Base-by-base conservation (phyloP, 2,329 filamentous ascomycete species). In the Cadophora gregata region DNA sequence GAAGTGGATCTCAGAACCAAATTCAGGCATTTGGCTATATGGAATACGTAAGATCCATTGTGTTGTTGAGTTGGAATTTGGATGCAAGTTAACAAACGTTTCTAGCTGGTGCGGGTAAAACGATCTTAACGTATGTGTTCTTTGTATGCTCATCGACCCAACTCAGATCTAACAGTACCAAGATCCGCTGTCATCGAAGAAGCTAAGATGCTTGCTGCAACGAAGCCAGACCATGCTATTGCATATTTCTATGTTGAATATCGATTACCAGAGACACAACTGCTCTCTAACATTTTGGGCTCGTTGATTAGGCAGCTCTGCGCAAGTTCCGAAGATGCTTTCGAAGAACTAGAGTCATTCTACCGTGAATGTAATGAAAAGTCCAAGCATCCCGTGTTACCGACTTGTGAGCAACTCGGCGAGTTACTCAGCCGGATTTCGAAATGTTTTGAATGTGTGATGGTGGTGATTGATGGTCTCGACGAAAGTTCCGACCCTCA, bases 1-100 rank as follows among this genome's bases (percentile, higher is more conserved):
- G 27, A 60, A 55, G 7, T 66, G 64, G 64, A 38, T n/a, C 4
- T 25, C 51, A 25, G 55, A 66, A 27, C 31, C 60, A 24, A 63
- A 63, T 48, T 63, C 64, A 27, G 53, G 60, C n/a, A 66, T 67
- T n/a, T 67, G 66, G 66, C 59, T 67, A 10, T 67, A 65, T 62
- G 66, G 66, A 25, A 67, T 67, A 27, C 66, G 66, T 65, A 53
- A 62, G 66, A 47, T 12, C 6, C 24, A 53, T 31, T 27, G n/a
- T 27, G 21, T 21, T 4, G 3, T 29, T 16, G 14, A 14, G 3
- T 10, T n/a, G 36, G 29, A 8, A 21, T 12, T n/a, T 14, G 6
- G 3, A 45, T 14, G 16, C n/a, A n/a, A n/a, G n/a, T 33, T 53
- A 51, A 42, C 5, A 25, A 27, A 16, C 0, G 27, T 3, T 19